A percentile compares a stretch with the other conserved stretches of the same genome.
Conservation (phyloP, 176 grass and related monocot species). For the Lolium rigidum region DNA sequence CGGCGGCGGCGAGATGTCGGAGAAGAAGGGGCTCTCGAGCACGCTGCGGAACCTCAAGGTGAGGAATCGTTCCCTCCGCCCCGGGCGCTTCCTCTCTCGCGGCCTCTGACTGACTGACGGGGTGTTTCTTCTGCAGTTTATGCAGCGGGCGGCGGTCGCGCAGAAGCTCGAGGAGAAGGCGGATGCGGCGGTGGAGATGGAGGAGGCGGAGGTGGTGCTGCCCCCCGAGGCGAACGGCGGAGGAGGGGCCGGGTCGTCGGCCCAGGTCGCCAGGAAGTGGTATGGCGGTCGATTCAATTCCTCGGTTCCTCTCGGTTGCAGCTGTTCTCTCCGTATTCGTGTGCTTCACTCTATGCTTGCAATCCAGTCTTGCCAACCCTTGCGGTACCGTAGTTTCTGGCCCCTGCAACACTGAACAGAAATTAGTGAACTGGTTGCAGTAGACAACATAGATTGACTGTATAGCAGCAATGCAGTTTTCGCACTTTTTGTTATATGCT, state of each 20-base stretch:
- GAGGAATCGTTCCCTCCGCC: background rate
- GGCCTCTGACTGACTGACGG: background rate
- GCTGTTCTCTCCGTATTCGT: background rate
- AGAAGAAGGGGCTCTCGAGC: slow-evolving; percentile 88
- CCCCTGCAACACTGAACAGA: background rate
- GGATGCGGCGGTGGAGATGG: slow-evolving; percentile 50
- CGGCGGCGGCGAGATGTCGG: slow-evolving; percentile 51
- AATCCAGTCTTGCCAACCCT: background rate
- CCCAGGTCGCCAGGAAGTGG: slow-evolving; percentile 54
- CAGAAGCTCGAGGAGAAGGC: slow-evolving; percentile 52
- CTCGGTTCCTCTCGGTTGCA: background rate
- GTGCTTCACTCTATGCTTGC: too few relatives aligned
- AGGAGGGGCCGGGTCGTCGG: slow-evolving; percentile 12
- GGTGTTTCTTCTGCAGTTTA: slow-evolving; percentile 57
- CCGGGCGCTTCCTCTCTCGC: background rate
- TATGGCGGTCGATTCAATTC: background rate
- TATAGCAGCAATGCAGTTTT: too few relatives aligned
- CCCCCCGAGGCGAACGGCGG: background rate
- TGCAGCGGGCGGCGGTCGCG: slow-evolving; percentile 74
- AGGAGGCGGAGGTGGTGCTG: slow-evolving; percentile 28
- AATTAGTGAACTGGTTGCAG: too few relatives aligned
- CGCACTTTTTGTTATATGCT: background rate
- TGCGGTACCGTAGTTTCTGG: background rate
- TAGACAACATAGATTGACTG: too few relatives aligned
- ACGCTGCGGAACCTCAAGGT: slow-evolving; percentile 89